A percentile compares a stretch with the other conserved stretches of the same genome.
Conservation (phyloP, 257 asterid genomes). For the Penstemon davidsonii region DNA sequence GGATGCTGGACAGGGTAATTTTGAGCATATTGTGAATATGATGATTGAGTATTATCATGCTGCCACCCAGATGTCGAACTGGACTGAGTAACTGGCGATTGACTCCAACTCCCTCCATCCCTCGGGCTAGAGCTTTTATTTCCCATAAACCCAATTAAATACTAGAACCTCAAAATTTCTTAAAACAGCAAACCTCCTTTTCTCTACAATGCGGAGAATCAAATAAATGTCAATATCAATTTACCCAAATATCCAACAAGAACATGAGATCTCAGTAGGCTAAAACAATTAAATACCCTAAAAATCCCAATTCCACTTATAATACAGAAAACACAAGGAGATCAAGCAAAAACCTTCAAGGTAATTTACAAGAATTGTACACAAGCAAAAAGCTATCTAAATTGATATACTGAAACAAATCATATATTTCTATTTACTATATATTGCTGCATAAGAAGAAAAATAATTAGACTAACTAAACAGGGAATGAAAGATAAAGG, state of each 20-base stretch:
- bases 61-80: constrained; percentile 50
- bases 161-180: constrained; percentile 24
- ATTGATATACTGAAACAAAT: constrained; percentile 1
- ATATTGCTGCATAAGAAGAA: constrained; percentile 25
- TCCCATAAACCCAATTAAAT: constrained; percentile 65
- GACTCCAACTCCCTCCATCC: constrained; percentile 48
- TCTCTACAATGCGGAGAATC: constrained; percentile 20
- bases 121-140: constrained; percentile 62
- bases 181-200: constrained; percentile 17
- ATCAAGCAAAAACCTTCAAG: constrained; percentile 19
- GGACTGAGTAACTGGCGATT: constrained; percentile 47
- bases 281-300: constrained; percentile 14
- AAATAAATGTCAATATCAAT: constrained; percentile 35
- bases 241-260: constrained; percentile 20
- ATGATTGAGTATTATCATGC: constrained; percentile 42
- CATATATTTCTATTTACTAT: neutral
- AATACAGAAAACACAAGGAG: constrained; percentile 1
- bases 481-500: constrained; percentile 11
- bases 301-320: constrained; percentile 17
- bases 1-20: constrained; percentile 45
- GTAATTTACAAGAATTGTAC: neutral
- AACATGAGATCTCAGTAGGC: neutral
- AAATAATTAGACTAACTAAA: constrained; percentile 27
- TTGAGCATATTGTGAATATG: constrained; percentile 52
- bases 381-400: neutral